These are phyloP conservation scores for Manihot esculenta DNA, from an alignment of 441 rosid species.

Conservation along the genomic window DNA sequence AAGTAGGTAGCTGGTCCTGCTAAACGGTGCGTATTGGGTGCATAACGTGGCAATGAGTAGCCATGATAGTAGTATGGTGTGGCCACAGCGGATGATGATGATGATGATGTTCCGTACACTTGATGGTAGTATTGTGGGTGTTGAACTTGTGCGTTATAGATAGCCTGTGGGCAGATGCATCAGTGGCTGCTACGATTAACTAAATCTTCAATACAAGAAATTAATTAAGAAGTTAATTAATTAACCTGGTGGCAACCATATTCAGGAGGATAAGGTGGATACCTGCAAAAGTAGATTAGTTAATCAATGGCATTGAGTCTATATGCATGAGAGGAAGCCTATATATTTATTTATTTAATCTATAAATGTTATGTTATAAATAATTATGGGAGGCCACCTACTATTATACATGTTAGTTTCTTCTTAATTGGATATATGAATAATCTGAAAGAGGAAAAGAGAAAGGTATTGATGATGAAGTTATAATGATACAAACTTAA, in stretches of 20 bases:
- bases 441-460: no score
- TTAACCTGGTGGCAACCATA: conserved; percentile 76
- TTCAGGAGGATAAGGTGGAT: conserved; percentile 61
- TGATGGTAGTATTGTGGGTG: conserved; percentile 67
- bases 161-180: conserved; percentile 34
- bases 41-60: conserved; percentile 46
- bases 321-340: no score
- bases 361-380: no score
- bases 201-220: no score
- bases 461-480: no score
- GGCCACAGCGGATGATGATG: conserved; percentile 46
- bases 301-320: conserved; percentile 4
- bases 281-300: conserved; percentile 49
- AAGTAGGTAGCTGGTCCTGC: conserved; percentile 43
- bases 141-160: conserved; percentile 68
- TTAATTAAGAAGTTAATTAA: no score
- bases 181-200: no score
- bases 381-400: no score
- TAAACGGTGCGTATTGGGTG: conserved; percentile 36
- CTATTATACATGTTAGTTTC: no score
- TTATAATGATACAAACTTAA: no score
- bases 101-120: conserved; percentile 52
- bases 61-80: conserved; percentile 59
- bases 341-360: no score
- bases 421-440: no score